Evolutionary conservation across 495 filamentous ascomycete genomes (phyloP).

Genomic region (Trichoderma orchidacearum): DNA sequence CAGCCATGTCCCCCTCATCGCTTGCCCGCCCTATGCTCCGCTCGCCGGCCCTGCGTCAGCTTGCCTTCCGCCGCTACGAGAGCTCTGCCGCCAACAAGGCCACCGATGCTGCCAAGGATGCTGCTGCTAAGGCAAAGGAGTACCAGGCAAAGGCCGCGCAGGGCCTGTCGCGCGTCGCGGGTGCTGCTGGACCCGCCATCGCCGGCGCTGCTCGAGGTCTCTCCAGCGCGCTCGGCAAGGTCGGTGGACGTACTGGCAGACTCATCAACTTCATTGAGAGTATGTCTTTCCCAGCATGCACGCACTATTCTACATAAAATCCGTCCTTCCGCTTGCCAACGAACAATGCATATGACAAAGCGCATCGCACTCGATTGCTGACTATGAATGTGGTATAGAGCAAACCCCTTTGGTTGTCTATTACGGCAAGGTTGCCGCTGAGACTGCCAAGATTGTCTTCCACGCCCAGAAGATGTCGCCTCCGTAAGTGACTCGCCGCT

Average conservation of each 20-base stretch:
- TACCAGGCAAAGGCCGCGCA: constrained; percentile 65
- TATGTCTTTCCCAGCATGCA: constrained; percentile 42
- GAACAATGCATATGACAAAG: too few species aligned
- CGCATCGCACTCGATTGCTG: constrained; percentile 11
- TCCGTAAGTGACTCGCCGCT: constrained; percentile 52
- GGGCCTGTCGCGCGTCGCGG: constrained; percentile 71
- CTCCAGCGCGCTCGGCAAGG: constrained; percentile 50
- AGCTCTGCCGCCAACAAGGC: constrained; percentile 41
- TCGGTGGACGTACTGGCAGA: constrained; percentile 76
- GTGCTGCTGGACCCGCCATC: constrained; percentile 66
- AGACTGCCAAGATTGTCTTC: constrained; percentile 79
- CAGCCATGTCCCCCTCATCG: constrained; percentile 8
- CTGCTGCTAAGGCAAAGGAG: constrained; percentile 40
- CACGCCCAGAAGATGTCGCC: constrained; percentile 81
- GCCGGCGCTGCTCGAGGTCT: constrained; percentile 52
- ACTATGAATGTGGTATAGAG: constrained; percentile 34
- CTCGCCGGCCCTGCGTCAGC: constrained; percentile 21
- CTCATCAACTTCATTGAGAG: constrained; percentile 73
- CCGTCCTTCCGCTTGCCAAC: too few species aligned
- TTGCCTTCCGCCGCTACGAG: constrained; percentile 33
- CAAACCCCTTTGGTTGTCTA: constrained; percentile 76
- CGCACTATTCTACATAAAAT: too few species aligned
- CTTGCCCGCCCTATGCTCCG: constrained; percentile 21
- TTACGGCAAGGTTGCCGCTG: constrained; percentile 78
- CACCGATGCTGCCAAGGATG: constrained; percentile 40